Base-by-base conservation (phyloP, 768 basidiomycete species). In the Tricholoma saponaceum region DNA sequence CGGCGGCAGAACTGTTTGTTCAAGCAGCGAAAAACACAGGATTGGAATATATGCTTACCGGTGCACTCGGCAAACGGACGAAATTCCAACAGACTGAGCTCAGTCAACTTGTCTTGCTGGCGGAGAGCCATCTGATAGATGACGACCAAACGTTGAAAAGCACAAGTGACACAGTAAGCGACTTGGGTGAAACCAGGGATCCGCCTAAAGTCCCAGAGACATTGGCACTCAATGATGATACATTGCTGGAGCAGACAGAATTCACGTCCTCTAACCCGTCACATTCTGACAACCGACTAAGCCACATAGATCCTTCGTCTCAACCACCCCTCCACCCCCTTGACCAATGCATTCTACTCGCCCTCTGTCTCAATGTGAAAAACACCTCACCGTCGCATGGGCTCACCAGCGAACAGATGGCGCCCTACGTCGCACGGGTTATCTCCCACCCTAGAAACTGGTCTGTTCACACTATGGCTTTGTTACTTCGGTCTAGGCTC, bases 401-500 rank as follows among this genome's bases (percentile, higher is more conserved):
- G 12, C 81, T 99, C 54, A 97, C 95, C 26, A 79, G 81, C 52
- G 92, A 92, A 65, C 95, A 98, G 68, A 95, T 98, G 90, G 70
- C 85, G 2, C 90, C 97, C 12, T 98, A 96, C 78, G 84, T 98
- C 57, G 72, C 86, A 12, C 89, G 96, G 35, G 92, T 98, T 35
- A 83, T 98, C 62, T 78, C 86, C 1, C 92, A 98, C 67, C 93
- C 95, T 1, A 76, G 79, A 55, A 98, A 98, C 70, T 99, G 97
- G 97, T 90, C 93, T 5, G 79, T 98, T 28, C 93, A 98, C 74
- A 96, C 95, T 35, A 96, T 95, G 85, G 95, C 94, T 26, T 85
- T 98, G 53, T 83, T 99, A 51, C 84, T 98, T 25, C 89, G 97
- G 26, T 90, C 96, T 9, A 84, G 97, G 6, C 85, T 97, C 57